These are phyloP conservation scores for Penicillium concentricum DNA, from an alignment of 2,329 filamentous ascomycete genomes.

Conservation along the genomic window DNA sequence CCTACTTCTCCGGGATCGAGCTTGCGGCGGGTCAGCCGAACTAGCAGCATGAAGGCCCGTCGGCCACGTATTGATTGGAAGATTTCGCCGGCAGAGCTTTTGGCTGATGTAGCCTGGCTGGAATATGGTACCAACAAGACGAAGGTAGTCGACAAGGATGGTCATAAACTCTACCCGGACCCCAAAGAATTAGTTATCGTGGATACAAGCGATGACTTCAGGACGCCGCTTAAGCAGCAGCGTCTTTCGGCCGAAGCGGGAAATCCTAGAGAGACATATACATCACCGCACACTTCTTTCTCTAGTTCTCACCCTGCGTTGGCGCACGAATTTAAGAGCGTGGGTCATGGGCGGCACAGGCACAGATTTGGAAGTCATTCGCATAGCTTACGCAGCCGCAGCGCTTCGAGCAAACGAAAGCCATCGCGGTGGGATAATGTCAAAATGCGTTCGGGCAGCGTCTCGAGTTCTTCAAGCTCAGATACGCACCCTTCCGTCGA, in stretches of 20 bases:
- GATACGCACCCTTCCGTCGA: conserved; percentile 14
- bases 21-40: conserved; percentile 43
- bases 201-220: conserved; percentile 11
- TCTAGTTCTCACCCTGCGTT: conserved; percentile 41
- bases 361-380: conserved; percentile 61
- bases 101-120: conserved; percentile 89
- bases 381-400: conserved; percentile 56
- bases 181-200: conserved; percentile 22
- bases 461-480: conserved; percentile 60
- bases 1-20: conserved; percentile 39
- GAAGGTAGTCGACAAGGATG: conserved; percentile 76
- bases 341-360: conserved; percentile 56
- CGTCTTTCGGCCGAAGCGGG: conserved; percentile 23
- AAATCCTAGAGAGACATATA: conserved; percentile 16
- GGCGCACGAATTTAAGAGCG: conserved; percentile 48
- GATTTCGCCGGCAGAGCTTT: conserved; percentile 76
- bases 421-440: conserved; percentile 56
- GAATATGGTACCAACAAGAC: conserved; percentile 78
- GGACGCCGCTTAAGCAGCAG: conserved; percentile 15
- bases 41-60: conserved; percentile 58
- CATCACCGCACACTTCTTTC: conserved; percentile 31
- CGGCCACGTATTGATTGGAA: conserved; percentile 82
- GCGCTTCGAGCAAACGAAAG: conserved; percentile 48
- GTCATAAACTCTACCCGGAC: conserved; percentile 63
- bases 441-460: conserved; percentile 51